Percentiles rank a stretch among this genome's conserved stretches.
phyloP scores from a whole-genome alignment of 805 yeast genomes.

The Spathaspora arborariae region DNA sequence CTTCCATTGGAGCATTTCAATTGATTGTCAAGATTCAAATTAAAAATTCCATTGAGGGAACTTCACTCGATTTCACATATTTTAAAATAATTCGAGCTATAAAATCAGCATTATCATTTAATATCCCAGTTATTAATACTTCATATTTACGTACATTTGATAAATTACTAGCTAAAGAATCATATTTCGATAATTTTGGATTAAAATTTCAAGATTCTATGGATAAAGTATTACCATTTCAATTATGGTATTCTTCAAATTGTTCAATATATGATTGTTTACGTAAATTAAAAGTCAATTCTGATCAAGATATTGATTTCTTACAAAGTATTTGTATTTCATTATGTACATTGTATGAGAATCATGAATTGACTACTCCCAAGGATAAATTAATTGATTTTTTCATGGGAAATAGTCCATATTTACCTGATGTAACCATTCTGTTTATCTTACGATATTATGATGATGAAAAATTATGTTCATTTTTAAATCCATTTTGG shows the following conservation, averaged over 20 bases:
- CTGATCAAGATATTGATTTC: constrained; percentile 26
- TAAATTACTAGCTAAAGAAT: constrained; percentile 31
- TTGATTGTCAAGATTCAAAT: constrained; percentile 30
- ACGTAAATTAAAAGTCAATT: constrained; percentile 17
- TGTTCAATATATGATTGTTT: constrained; percentile 40
- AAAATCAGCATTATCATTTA: constrained; percentile 26
- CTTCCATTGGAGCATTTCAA: constrained; percentile 38
- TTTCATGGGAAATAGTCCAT: constrained; percentile 33
- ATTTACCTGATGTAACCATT: constrained; percentile 35
- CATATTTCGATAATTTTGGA: constrained; percentile 13
- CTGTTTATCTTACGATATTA: constrained; percentile 46
- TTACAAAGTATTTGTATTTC: constrained; percentile 34
- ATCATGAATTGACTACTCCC: constrained; percentile 39
- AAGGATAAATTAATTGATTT: constrained; percentile 39
- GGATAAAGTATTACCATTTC: constrained; percentile 33
- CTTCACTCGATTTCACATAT: constrained; percentile 16
- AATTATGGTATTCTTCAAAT: constrained; percentile 35
- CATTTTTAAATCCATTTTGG: constrained; percentile 53
- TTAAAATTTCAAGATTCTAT: constrained; percentile 13
- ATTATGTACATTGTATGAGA: constrained; percentile 26
- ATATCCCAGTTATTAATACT: constrained; percentile 35
- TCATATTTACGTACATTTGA: constrained; percentile 39
- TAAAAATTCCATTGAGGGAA: constrained; percentile 17
- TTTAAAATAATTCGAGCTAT: constrained; percentile 30
- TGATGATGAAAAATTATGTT: constrained; percentile 47